Conservation (phyloP, 306 rosid species). For the Prunus mume region DNA sequence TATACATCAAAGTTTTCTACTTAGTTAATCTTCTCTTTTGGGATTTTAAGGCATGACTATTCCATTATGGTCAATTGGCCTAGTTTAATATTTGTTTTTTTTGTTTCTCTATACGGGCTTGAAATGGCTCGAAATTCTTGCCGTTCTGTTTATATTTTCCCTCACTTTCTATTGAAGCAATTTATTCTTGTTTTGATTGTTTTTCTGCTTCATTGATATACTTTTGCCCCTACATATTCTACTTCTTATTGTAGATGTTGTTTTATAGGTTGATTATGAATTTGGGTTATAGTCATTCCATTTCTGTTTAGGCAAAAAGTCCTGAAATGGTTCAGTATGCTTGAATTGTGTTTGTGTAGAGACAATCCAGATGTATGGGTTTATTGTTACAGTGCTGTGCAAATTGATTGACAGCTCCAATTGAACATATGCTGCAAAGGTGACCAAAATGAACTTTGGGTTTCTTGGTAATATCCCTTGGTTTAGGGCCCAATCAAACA, state of each 20-base stretch:
- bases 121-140: neutral
- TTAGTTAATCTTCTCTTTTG: neutral
- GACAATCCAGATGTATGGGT: neutral
- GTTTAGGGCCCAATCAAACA: slow-evolving; percentile 42
- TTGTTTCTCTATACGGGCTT: too few relatives aligned
- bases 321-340: neutral
- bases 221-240: neutral
- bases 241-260: neutral
- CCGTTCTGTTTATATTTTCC: neutral
- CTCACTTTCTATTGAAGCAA: neutral
- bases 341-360: neutral
- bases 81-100: neutral
- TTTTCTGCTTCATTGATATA: neutral
- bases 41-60: neutral
- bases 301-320: neutral
- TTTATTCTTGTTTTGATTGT: neutral
- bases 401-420: slow-evolving; percentile 21
- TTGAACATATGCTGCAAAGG: slow-evolving; percentile 17
- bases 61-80: neutral
- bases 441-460: slow-evolving; percentile 50
- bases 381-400: slow-evolving; percentile 2
- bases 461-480: slow-evolving; percentile 48
- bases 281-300: too few relatives aligned
- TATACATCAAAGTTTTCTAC: neutral
- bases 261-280: neutral